Percentiles rank a stretch among this genome's conserved stretches.
phyloP scores from a whole-genome alignment of 1,139 yeast genomes.

The Candida tunisiensis region DNA sequence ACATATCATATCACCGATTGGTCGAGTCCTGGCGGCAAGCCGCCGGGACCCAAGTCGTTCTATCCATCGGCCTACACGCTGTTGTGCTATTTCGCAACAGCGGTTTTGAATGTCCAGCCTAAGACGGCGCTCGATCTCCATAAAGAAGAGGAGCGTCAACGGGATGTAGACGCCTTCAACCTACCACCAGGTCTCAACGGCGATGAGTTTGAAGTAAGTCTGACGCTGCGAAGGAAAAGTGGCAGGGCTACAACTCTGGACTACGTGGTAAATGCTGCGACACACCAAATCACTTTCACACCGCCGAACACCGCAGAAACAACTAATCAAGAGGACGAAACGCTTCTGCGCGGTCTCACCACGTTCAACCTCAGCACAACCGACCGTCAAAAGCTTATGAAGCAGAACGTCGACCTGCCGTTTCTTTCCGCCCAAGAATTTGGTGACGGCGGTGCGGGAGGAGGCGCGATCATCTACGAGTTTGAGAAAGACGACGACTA shows the following conservation, averaged over 20 bases:
- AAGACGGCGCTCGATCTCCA: constrained; percentile 1
- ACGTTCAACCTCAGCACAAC: constrained; percentile 76
- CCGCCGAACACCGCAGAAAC: constrained; percentile 18
- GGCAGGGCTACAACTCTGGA: constrained; percentile 56
- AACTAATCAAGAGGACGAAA: constrained; percentile 18
- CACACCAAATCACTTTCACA: constrained; percentile 33
- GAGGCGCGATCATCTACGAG: constrained; percentile 77
- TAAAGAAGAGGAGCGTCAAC: constrained; percentile 22
- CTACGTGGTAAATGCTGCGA: constrained; percentile 32
- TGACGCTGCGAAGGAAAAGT: constrained; percentile 64
- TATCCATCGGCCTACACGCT: background rate
- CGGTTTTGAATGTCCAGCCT: constrained; percentile 10
- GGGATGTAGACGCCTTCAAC: constrained; percentile 1
- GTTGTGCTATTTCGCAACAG: constrained; percentile 44
- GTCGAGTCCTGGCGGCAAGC: constrained; percentile 1
- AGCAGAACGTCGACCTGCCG: constrained; percentile 78
- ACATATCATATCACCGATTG: constrained; percentile 49
- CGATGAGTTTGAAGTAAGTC: constrained; percentile 26
- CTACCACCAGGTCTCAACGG: constrained; percentile 25
- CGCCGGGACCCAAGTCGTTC: background rate
- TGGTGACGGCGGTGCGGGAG: constrained; percentile 46
- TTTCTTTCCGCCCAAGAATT: constrained; percentile 73
- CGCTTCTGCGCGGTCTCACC: constrained; percentile 51
- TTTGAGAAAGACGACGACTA: constrained; percentile 76
- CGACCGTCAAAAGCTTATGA: constrained; percentile 56